Base-by-base conservation (phyloP, 2,329 filamentous ascomycete species). In the Apiospora marii region DNA sequence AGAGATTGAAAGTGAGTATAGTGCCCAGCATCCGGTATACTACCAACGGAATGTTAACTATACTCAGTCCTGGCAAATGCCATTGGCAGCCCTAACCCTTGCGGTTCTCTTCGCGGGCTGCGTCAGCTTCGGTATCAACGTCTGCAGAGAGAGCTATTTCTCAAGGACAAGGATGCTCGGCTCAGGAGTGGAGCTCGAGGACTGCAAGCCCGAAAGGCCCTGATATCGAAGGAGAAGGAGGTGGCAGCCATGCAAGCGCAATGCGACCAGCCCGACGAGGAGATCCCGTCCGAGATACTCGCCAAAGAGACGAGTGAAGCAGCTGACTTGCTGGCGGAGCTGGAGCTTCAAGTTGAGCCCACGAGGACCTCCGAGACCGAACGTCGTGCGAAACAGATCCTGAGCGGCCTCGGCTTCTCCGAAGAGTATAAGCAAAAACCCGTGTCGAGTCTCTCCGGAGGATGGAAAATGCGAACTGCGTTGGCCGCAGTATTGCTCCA, bases 171-270 rank as follows among this genome's bases (percentile, higher is more conserved):
- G 75, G 91, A 94, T 78, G 93, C 94, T 10, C 86, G 90, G 58
- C 83, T 94, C 53, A 86, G 93, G 70, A 96, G 93, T 77, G 94
- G 94, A 46, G 89, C 93, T 1, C 85, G 94, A 58, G 94, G 94
- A 0, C 84, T 93, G 79, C 88, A 92, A 73, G 94, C 94, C 0
- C 87, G 94, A n/a, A 96, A 96, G 77, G 89, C 91, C 0, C 82
- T 96, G 24, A 89, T 91, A 69, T 88, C 88, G 4, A 88, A 91
- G 41, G 94, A 97, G 78, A 91, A 91, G 74, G 87, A 88, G 22
- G 85, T 94, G 2, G 87, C 89, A 14, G 87, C 90, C 67, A 92
- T 89, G 0, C 82, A 85, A 51, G 80, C 80, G 13, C 70, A 86
- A 19, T 78, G 85, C 34, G 83, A 87, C 2, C 87, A 93, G 76